phyloP scores from a whole-genome alignment of 1,139 yeast genomes.

The Pichia sp. region DNA sequence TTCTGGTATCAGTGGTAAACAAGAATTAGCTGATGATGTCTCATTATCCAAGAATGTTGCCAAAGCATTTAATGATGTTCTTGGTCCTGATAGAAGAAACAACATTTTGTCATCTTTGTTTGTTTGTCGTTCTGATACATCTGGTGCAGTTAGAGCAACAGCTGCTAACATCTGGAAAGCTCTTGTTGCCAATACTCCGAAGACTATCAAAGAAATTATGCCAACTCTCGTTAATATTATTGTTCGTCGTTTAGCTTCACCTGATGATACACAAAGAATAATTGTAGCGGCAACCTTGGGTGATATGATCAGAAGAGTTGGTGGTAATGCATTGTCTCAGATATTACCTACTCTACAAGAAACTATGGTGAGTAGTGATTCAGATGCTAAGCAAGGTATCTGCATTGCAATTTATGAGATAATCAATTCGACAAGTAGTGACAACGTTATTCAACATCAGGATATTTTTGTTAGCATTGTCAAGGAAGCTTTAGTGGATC shows the following conservation, averaged over 20 bases:
- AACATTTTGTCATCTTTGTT: constrained; percentile 78
- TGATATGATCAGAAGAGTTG: constrained; percentile 92
- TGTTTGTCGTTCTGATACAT: constrained; percentile 88
- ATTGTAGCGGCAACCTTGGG: constrained; percentile 95
- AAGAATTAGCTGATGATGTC: constrained; percentile 60
- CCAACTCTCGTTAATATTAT: constrained; percentile 79
- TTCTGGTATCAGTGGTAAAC: constrained; percentile 77
- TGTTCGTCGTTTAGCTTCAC: constrained; percentile 76
- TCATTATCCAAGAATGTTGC: constrained; percentile 59
- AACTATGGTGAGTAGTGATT: constrained; percentile 57
- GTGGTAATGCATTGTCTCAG: constrained; percentile 80
- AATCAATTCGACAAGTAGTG: constrained; percentile 66
- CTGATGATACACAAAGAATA: constrained; percentile 72
- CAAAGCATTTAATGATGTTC: constrained; percentile 65
- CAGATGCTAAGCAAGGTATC: constrained; percentile 91
- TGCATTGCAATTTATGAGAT: constrained; percentile 90
- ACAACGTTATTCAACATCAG: constrained; percentile 63
- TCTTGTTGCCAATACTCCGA: constrained; percentile 91
- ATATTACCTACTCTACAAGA: constrained; percentile 80
- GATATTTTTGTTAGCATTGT: constrained; percentile 68
- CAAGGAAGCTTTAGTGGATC: constrained; percentile 74
- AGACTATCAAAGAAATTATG: constrained; percentile 88
- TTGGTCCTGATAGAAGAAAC: constrained; percentile 88
- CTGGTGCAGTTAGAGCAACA: constrained; percentile 82
- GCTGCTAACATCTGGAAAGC: constrained; percentile 98